These are phyloP conservation scores for Powellomyces hirtus DNA, from an alignment of 192 early-diverging fungal species.

Conservation along the genomic window DNA sequence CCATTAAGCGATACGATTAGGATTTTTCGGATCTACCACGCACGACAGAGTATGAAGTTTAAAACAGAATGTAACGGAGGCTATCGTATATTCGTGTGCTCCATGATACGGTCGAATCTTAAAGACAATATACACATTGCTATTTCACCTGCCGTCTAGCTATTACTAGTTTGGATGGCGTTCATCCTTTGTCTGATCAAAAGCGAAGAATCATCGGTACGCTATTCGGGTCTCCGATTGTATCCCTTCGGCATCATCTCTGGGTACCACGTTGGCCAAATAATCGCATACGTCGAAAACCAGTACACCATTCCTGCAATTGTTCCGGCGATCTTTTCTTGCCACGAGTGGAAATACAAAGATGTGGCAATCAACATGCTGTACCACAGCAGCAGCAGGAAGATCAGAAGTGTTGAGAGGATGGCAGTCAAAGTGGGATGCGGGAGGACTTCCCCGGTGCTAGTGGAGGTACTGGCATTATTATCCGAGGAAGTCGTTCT, in stretches of 20 bases:
- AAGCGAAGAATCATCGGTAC: no score
- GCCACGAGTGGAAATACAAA: slow-evolving; percentile 72
- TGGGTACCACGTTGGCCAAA: slow-evolving; percentile 9
- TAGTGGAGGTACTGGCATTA: neutral
- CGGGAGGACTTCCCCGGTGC: neutral
- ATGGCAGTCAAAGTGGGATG: slow-evolving; percentile 7
- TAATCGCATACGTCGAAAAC: slow-evolving; percentile 44
- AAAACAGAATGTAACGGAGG: no score
- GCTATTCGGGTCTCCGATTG: neutral
- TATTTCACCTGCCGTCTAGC: no score
- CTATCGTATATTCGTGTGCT: no score
- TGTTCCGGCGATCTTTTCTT: slow-evolving; percentile 68
- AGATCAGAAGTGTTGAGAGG: slow-evolving; percentile 34
- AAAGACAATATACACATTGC: no score
- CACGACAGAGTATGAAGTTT: no score
- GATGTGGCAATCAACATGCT: slow-evolving; percentile 76
- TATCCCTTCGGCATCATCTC: slow-evolving; percentile 11
- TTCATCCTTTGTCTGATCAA: no score
- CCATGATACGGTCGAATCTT: no score
- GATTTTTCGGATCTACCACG: no score
- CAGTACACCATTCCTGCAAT: slow-evolving; percentile 70
- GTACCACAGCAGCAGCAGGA: slow-evolving; percentile 65
- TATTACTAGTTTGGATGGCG: no score
- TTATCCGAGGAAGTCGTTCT: neutral
- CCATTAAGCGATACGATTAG: no score